Conservation (phyloP, 768 basidiomycete species). For the Tulasnella sp. region DNA sequence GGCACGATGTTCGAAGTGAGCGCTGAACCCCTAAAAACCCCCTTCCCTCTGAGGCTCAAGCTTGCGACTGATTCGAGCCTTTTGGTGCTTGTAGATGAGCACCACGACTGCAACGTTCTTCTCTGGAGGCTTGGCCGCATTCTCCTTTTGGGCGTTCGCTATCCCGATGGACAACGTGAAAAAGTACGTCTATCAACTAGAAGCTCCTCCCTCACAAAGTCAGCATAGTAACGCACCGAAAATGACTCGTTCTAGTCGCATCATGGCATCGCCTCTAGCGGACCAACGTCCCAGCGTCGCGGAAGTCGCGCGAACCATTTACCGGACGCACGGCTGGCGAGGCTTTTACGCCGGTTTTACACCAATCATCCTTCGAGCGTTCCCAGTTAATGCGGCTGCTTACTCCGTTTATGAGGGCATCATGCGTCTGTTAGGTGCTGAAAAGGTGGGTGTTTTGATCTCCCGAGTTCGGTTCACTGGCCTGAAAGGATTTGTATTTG, state of each 20-base stretch:
- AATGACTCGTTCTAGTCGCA: constrained; percentile 32
- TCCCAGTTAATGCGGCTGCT: constrained; percentile 69
- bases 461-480: neutral
- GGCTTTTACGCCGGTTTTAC: constrained; percentile 58
- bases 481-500: neutral
- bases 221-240: constrained; percentile 6
- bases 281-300: constrained; percentile 36
- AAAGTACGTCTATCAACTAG: constrained; percentile 42
- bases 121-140: constrained; percentile 50
- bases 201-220: too few species aligned
- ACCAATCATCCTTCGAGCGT: constrained; percentile 58
- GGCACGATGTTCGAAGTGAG: constrained; percentile 52
- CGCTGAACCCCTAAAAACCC: neutral
- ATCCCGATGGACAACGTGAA: constrained; percentile 75
- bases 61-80: too few species aligned
- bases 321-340: constrained; percentile 37
- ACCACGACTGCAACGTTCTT: constrained; percentile 51
- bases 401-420: constrained; percentile 69
- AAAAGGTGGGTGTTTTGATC: constrained; percentile 35
- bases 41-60: too few species aligned
- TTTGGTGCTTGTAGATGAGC: constrained; percentile 38
- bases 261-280: constrained; percentile 44
- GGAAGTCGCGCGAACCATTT: constrained; percentile 41
- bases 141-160: constrained; percentile 55
- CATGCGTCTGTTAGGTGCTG: constrained; percentile 52